phyloP scores from a whole-genome alignment of 1,139 yeast genomes.

The Yamadazyma diospyri region DNA sequence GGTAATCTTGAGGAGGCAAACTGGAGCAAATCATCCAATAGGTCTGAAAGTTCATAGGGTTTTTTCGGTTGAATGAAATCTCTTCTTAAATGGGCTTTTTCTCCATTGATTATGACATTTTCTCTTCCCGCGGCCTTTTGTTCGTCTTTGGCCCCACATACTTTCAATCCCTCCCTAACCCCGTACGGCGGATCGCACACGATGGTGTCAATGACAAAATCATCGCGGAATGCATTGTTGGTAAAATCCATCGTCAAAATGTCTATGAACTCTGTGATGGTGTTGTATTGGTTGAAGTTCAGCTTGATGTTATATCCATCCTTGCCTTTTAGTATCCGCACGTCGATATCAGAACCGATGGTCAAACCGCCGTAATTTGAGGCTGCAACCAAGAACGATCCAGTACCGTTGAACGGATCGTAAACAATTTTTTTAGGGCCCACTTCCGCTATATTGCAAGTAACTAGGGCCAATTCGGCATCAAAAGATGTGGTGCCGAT shows the following conservation, averaged over 20 bases:
- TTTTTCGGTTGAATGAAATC: conserved; percentile 93
- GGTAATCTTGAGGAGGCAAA: conserved; percentile 74
- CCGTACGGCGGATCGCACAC: conserved; percentile 99
- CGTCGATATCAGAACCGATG: conserved; percentile 89
- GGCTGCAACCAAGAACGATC: conserved; percentile 88
- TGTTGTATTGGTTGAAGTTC: conserved; percentile 75
- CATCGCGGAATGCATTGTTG: conserved; percentile 70
- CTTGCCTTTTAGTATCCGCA: conserved; percentile 78
- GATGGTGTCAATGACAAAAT: conserved; percentile 69
- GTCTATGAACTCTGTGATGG: conserved; percentile 60
- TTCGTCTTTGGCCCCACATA: conserved; percentile 77
- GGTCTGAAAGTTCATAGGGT: conserved; percentile 74
- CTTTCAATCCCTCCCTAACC: conserved; percentile 91
- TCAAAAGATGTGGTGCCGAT: conserved; percentile 97
- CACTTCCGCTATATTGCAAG: conserved; percentile 84
- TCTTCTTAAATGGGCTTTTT: conserved; percentile 68
- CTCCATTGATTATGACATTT: conserved; percentile 67
- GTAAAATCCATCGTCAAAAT: conserved; percentile 92
- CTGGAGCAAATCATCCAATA: conserved; percentile 70
- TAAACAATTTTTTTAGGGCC: conserved; percentile 63
- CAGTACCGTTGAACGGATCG: conserved; percentile 97
- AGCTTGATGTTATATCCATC: conserved; percentile 46
- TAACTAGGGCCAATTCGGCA: conserved; percentile 77
- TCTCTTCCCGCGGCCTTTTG: conserved; percentile 62
- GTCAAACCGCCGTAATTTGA: conserved; percentile 81